Base-by-base conservation (phyloP, 2,329 filamentous ascomycete species). In the Sporothrix sp. region DNA sequence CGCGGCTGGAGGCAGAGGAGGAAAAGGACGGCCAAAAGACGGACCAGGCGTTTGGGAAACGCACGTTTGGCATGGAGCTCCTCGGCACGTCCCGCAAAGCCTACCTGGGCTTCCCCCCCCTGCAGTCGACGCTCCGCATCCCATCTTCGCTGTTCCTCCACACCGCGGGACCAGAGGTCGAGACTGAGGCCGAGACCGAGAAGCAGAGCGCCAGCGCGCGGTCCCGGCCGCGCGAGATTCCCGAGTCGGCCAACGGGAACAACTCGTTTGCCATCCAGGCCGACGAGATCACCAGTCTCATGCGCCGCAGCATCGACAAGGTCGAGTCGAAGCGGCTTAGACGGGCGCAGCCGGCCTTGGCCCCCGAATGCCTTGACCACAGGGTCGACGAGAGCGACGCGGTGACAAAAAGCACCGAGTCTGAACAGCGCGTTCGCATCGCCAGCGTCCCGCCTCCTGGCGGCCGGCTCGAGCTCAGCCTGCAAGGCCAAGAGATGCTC, bases 141-240 rank as follows among this genome's bases (percentile, higher is more conserved):
- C 77, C 77, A 2, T 62, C 71, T 35, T 65, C 69, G 1, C 59
- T 79, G 9, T 59, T 81, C 0, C 55, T 80, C 28, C 67, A 78
- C 58, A 69, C 73, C 38, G 58, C 62, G 2, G 45, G 51, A 3
- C 39, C 56, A 11, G 58, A 16, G 58, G n/a, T 14, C 30, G 14
- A 2, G 38, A 4, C 11, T 4, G 11, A 20, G 35, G 23, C 42
- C 33, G 7, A 37, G 21, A 14, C 27, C 33, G 27, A 32, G n/a
- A 27, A 44, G 18, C 5, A 4, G 2, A 16, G 27, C 14, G 16
- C 36, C 4, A 48, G 30, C 27, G 25, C 28, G 7, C 44, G 27
- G 16, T 33, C 33, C 23, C 25, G 37, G 13, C 32, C 48, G 3
- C 25, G 42, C 2, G 47, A 50, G 7, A 30, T 37, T 5, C 48